phyloP scores from a whole-genome alignment of 164 flowering plant species.

The Tinospora cordifolia region DNA sequence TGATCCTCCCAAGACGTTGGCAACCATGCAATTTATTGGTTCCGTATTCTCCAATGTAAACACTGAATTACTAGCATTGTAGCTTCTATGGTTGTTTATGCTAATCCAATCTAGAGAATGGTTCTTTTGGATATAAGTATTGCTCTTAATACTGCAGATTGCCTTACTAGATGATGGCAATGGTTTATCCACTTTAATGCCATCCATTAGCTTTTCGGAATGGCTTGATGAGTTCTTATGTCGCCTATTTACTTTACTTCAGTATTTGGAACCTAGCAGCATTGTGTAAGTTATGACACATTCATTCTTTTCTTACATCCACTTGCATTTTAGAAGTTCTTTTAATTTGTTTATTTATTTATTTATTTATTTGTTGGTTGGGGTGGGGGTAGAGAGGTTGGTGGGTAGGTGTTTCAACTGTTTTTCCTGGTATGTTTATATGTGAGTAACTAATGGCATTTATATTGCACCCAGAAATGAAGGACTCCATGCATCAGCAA shows the following conservation, averaged over 20 bases:
- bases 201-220: constrained; percentile 65
- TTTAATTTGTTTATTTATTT: too few relatives aligned
- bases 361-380: too few relatives aligned
- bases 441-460: constrained; percentile 1
- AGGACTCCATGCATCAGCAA: constrained; percentile 58
- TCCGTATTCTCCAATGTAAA: constrained; percentile 94
- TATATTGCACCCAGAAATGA: constrained; percentile 56
- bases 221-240: constrained; percentile 97
- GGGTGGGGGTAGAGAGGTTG: too few relatives aligned
- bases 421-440: background rate
- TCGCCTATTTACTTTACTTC: constrained; percentile 78
- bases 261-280: constrained; percentile 84
- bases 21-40: constrained; percentile 91
- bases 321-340: constrained; percentile 3
- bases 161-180: constrained; percentile 56
- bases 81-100: background rate
- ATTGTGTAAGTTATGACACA: constrained; percentile 56
- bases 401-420: too few relatives aligned
- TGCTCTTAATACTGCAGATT: constrained; percentile 44
- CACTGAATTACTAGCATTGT: background rate
- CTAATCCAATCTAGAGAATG: constrained; percentile 4
- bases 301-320: constrained; percentile 1
- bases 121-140: constrained; percentile 10
- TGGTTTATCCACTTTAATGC: constrained; percentile 36
- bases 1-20: constrained; percentile 97